Evolutionary conservation across 768 basidiomycete genomes (phyloP), one percentile per base, ranked within the genome.

Genomic region (Boletus tylopilopsis): DNA sequence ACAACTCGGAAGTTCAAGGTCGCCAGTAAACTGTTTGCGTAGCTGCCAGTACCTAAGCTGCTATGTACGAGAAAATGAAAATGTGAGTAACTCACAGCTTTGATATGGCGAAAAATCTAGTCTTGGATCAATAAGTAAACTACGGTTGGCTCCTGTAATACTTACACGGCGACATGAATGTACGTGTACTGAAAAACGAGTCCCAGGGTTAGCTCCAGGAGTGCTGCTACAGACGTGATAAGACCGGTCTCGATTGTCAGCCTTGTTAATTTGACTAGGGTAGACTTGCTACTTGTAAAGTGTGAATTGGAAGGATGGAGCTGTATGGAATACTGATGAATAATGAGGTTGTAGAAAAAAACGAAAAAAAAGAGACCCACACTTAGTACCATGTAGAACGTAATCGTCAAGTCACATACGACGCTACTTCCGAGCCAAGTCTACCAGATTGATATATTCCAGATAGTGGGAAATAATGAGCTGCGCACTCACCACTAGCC

Each of bases 191-290:
- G 25, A 23, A 10, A 64, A 24, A 37, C 41, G 3, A 48, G 6
- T 2, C 42, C 54, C 7, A 65, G 39, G 8, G 55, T 25, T 2
- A 63, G 42, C 35, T 65, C 62, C 0, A 56, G n/a, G 16, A 63
- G 44, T 0, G 54, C 54, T 1, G 63, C 51, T 3, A 40, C 34
- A 3, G 61, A 50, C 15, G 63, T 65, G 10, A 63, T 38, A 12
- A 57, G 45, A 3, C 63, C 64, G 0, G 61, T 65, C 30, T 65
- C 62, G 1, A 63, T 42, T n/a, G 61, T 57, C 12, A 64, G 35
- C 42, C 33, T 62, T 2, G 54, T 64, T 6, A 63, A 25, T 27
- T 47, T 34, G 34, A 33, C 22, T 5, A 58, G 12, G 3, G 18
- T 36, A 2, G 40, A 52, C 5, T 37, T 56, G 13, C 15, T 52